Evolutionary conservation across 148 eudicot species (phyloP), one percentile per base, ranked within the genome.

Genomic region (Rhododendron molle): DNA sequence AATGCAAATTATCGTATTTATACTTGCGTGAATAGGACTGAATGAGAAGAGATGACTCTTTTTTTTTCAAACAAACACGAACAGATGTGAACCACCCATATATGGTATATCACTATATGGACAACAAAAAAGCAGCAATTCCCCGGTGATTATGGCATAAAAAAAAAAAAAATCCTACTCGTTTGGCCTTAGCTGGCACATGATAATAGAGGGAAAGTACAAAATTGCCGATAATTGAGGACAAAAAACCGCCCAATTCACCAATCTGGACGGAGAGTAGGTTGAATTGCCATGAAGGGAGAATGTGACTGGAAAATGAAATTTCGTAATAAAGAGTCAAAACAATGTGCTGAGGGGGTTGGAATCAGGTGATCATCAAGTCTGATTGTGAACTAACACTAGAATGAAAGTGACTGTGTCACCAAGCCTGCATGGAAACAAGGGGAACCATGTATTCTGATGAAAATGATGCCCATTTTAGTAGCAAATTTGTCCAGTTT

Each of bases 281-380:
- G 84, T 36, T 43, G 84, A 9, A 26, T 36, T 67, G 85, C 38
- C 65, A 62, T 82, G 36, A 82, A 49, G 44, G 60, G 62, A 49
- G 38, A 79, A 79, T 50, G 82, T 28, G 82, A 80, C 46, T 13
- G 60, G 78, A 83, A 16, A 46, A 83, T 43, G 85, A 65, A 54
- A 54, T 8, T 69, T 69, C 43, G 46, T 11, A 43, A 18, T 58
- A 3, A 36, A 40, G 76, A 65, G 44, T 81, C 69, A n/a, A n/a
- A 43, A 14, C 50, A 62, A 82, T 23, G 84, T 60, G 74, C 23
- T 8, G 21, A 40, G 7, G 18, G 46, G 52, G 43, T 83, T 46
- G 58, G 28, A 43, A 83, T 67, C 23, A 83, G 10, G 18, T 46
- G 26, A 83, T 83, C 32, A 83, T 83, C 32, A 18, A 46, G 43